These are phyloP conservation scores for Magnaporthiopsis poae DNA, from an alignment of 2,329 filamentous ascomycete genomes.

Conservation along the genomic window DNA sequence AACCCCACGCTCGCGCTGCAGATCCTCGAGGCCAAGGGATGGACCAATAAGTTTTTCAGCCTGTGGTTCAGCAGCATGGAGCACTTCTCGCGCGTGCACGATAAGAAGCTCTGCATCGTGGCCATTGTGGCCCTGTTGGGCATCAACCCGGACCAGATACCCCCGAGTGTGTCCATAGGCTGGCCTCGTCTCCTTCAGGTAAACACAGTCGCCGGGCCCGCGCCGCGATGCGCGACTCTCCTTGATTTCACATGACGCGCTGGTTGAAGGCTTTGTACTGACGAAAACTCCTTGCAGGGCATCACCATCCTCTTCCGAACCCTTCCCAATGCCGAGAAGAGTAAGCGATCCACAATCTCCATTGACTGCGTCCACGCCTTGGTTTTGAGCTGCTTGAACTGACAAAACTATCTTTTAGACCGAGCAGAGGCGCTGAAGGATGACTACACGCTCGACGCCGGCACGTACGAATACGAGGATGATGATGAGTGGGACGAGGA, in stretches of 20 bases:
- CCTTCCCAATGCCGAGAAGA: constrained; percentile 75
- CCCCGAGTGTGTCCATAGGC: constrained; percentile 82
- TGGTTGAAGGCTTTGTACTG: no score
- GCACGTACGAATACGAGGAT: constrained; percentile 51
- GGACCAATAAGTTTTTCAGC: constrained; percentile 99
- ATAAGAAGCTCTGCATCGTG: constrained; percentile 96
- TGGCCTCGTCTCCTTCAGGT: constrained; percentile 75
- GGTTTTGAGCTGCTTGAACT: constrained; percentile 11
- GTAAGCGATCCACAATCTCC: constrained; percentile 33
- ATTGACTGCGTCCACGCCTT: no score
- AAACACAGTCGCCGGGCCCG: no score
- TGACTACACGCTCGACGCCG: constrained; percentile 63
- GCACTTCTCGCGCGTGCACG: constrained; percentile 83
- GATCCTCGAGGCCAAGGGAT: constrained; percentile 78
- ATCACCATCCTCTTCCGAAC: constrained; percentile 88
- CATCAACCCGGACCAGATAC: constrained; percentile 70
- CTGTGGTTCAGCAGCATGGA: constrained; percentile 96
- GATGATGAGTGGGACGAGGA: constrained; percentile 79
- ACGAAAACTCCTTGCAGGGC: constrained; percentile 34
- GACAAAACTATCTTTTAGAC: constrained; percentile 39
- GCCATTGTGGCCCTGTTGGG: constrained; percentile 81
- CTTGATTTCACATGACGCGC: no score
- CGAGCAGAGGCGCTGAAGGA: constrained; percentile 87
- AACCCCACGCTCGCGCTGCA: constrained; percentile 78
- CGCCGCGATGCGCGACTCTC: no score